phyloP scores from a whole-genome alignment of 1,284 basidiomycete genomes.

The Bjerkandera adusta region DNA sequence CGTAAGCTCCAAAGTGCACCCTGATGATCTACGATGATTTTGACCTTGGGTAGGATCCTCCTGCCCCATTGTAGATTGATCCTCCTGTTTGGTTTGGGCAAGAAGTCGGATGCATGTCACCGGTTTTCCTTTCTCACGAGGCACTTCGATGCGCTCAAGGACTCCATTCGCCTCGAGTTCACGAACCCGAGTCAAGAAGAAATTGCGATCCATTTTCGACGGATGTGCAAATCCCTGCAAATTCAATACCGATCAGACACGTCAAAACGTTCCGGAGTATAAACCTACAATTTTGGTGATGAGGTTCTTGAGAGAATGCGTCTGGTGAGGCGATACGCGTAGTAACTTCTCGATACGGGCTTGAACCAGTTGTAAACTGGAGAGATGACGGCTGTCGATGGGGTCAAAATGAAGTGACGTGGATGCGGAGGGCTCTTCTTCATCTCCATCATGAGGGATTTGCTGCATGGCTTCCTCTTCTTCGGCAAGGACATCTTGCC shows the following conservation, averaged over 20 bases:
- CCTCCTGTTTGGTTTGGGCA: not conserved
- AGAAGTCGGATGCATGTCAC: constrained; percentile 65
- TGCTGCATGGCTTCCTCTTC: constrained; percentile 45
- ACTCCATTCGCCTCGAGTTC: constrained; percentile 68
- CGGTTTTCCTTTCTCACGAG: constrained; percentile 47
- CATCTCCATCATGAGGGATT: constrained; percentile 27
- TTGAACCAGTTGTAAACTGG: constrained; percentile 66
- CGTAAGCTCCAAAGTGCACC: not conserved
- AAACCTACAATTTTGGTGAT: constrained; percentile 62
- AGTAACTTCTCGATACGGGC: constrained; percentile 67
- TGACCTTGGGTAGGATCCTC: too few species aligned
- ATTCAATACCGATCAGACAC: constrained; percentile 3
- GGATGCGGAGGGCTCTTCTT: constrained; percentile 33
- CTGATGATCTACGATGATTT: not conserved
- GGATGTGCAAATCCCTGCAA: constrained; percentile 72
- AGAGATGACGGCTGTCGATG: constrained; percentile 73
- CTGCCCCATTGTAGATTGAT: too few species aligned
- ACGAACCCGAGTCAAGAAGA: constrained; percentile 69
- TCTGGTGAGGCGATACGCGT: constrained; percentile 60
- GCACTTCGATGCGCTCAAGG: constrained; percentile 70
- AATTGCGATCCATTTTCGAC: constrained; percentile 69
- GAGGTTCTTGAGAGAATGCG: constrained; percentile 69
- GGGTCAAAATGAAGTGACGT: constrained; percentile 49
- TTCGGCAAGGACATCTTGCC: constrained; percentile 71
- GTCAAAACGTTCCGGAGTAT: not conserved